A percentile compares a stretch with the other conserved stretches of the same genome.
Evolutionary conservation across 768 basidiomycete genomes (phyloP).

Genomic region (Gelatoporia subvermispora): DNA sequence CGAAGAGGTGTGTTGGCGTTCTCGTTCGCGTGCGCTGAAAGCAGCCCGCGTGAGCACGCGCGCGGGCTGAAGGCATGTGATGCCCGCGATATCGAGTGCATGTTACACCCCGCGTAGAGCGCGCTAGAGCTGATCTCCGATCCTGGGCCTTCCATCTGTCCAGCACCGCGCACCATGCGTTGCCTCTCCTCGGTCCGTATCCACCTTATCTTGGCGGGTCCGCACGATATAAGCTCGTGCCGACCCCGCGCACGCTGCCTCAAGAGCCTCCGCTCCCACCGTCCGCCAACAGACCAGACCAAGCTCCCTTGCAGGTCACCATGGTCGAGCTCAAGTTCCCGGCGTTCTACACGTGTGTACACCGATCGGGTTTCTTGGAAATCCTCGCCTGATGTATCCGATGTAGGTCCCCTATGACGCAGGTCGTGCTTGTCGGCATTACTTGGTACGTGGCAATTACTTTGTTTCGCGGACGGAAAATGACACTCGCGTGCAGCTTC

Average conservation of each 20-base stretch:
- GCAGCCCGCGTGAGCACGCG: no score
- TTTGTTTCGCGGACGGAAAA: not conserved
- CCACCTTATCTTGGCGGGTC: no score
- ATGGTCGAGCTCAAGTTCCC: slow-evolving; percentile 21
- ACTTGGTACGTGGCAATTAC: slow-evolving; percentile 19
- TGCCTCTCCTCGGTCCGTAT: not conserved
- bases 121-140: not conserved
- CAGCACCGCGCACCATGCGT: not conserved
- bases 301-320: not conserved
- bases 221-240: not conserved
- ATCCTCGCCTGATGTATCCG: not conserved
- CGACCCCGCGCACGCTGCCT: slow-evolving; percentile 3
- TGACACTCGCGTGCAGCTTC: slow-evolving; percentile 22
- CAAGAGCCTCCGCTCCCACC: not conserved
- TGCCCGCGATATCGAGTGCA: no score
- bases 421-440: slow-evolving; percentile 32
- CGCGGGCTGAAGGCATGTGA: no score
- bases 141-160: not conserved
- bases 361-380: not conserved
- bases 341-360: slow-evolving; percentile 22
- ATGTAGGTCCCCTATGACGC: slow-evolving; percentile 25
- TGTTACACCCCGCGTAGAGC: no score
- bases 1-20: no score
- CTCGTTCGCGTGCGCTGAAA: no score
- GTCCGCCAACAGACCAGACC: not conserved